Conservation (phyloP, 352 stramenopile species). For the Globisporangium rhizosaccharum region DNA sequence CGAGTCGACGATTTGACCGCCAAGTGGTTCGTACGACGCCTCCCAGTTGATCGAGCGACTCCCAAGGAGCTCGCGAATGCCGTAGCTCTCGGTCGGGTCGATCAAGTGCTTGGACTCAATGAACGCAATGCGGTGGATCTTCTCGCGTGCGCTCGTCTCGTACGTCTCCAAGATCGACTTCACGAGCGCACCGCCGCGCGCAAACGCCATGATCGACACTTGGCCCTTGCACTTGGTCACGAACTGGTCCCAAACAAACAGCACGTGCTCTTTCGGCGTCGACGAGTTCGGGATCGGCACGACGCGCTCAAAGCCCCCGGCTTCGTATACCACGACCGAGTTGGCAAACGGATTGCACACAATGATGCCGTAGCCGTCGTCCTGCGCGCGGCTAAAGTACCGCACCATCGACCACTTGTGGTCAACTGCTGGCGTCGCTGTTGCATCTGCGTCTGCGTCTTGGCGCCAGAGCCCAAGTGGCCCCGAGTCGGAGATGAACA, state of each 20-base stretch:
- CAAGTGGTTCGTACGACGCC: conserved; percentile 74
- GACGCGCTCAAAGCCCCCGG: conserved; percentile 78
- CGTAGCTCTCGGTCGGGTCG: conserved; percentile 66
- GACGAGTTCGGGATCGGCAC: conserved; percentile 83
- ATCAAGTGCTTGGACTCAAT: conserved; percentile 89
- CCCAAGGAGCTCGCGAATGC: conserved; percentile 75
- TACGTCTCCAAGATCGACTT: conserved; percentile 83
- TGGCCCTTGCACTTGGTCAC: conserved; percentile 77
- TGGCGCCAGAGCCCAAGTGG: conserved; percentile 83
- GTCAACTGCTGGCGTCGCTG: conserved; percentile 40
- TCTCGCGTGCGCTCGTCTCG: conserved; percentile 65
- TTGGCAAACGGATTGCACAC: conserved; percentile 88
- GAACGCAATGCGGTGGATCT: conserved; percentile 77
- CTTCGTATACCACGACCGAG: conserved; percentile 85
- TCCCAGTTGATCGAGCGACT: conserved; percentile 88
- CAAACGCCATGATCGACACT: conserved; percentile 82
- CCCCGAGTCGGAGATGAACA: conserved; percentile 84
- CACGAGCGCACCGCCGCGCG: conserved; percentile 69
- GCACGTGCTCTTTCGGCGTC: conserved; percentile 78
- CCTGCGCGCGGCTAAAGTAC: conserved; percentile 79
- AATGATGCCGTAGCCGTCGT: conserved; percentile 82
- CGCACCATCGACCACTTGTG: conserved; percentile 88
- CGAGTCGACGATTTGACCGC: conserved; percentile 81
- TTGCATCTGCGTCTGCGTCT: conserved; percentile 40
- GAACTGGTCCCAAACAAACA: conserved; percentile 87